Conservation (phyloP, 1,284 basidiomycete genomes). For the Ceratobasidium sp. region DNA sequence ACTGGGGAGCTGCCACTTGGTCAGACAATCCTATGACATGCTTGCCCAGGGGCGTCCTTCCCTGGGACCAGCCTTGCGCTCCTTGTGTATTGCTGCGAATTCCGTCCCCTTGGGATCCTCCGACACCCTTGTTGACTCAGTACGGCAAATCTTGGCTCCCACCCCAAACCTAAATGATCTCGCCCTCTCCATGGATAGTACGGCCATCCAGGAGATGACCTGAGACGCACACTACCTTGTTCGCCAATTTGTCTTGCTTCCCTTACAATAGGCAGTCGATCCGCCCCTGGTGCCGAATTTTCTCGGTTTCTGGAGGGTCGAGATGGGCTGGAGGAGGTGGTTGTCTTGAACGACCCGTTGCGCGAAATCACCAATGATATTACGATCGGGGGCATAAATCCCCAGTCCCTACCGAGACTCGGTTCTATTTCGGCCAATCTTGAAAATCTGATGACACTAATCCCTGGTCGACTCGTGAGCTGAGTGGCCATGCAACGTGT, state of each 20-base stretch:
- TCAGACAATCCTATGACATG: not conserved
- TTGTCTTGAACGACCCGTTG: not conserved
- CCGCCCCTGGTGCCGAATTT: not conserved
- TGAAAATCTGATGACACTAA: not conserved
- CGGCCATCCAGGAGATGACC: not conserved
- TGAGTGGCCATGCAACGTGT: not conserved
- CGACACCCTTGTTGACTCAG: not conserved
- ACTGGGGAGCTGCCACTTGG: not conserved
- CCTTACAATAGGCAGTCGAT: not conserved
- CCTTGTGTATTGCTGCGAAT: not conserved
- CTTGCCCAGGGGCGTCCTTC: not conserved
- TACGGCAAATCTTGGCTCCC: not conserved
- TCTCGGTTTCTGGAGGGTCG: not conserved
- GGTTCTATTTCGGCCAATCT: conserved; percentile 5
- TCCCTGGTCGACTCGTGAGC: conserved; percentile 1
- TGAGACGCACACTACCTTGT: not conserved
- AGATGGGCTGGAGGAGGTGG: not conserved
- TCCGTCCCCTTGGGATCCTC: not conserved
- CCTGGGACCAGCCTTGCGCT: not conserved
- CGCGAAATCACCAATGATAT: not conserved
- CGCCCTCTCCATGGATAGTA: not conserved
- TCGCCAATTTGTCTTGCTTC: not conserved
- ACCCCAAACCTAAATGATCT: conserved; percentile 7
- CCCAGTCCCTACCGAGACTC: not conserved
- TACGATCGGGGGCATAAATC: not conserved